These are phyloP conservation scores for Atractiella rhizophila DNA, from an alignment of 768 basidiomycete genomes.

Conservation along the genomic window DNA sequence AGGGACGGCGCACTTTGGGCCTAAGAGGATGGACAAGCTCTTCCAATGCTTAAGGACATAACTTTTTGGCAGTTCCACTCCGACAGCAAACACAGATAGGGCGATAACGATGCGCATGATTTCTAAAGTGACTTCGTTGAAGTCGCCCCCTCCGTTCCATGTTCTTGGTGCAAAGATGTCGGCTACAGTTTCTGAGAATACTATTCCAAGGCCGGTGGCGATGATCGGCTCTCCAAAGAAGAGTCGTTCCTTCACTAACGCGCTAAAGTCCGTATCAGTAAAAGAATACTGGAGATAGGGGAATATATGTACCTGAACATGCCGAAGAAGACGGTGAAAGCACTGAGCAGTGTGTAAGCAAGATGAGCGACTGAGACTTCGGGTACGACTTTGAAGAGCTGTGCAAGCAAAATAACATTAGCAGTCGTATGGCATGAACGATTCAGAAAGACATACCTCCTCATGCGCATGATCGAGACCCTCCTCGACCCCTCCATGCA, in stretches of 20 bases:
- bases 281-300: not conserved
- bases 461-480: too few relatives aligned
- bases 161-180: conserved; percentile 16
- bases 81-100: conserved; percentile 90
- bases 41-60: conserved; percentile 88
- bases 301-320: conserved; percentile 10
- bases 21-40: conserved; percentile 56
- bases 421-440: too few relatives aligned
- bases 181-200: conserved; percentile 14
- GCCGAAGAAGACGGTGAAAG: conserved; percentile 14
- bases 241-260: conserved; percentile 60
- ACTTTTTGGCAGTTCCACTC: conserved; percentile 86
- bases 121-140: conserved; percentile 67
- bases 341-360: not conserved
- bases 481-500: too few relatives aligned
- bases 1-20: conserved; percentile 20
- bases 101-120: conserved; percentile 78
- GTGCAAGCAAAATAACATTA: too few relatives aligned
- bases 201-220: conserved; percentile 17
- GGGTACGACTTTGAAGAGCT: too few relatives aligned
- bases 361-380: conserved; percentile 15
- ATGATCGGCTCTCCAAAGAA: conserved; percentile 93
- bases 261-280: conserved; percentile 6
- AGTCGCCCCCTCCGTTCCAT: conserved; percentile 17
- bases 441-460: too few relatives aligned